Base-by-base conservation (phyloP, 2,329 filamentous ascomycete species). In the Fusarium verrucosum region DNA sequence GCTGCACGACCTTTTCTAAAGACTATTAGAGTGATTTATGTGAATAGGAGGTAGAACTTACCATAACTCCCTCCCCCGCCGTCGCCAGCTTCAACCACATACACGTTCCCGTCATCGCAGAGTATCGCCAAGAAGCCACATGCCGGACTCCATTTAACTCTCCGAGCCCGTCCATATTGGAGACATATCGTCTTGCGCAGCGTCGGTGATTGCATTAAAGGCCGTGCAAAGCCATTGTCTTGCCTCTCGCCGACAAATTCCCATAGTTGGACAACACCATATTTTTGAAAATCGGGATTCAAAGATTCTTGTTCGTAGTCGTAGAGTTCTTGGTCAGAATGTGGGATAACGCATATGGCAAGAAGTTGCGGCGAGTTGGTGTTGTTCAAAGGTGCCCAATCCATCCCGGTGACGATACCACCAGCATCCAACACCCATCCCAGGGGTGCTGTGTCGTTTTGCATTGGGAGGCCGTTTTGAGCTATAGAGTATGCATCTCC, bases 341-440 rank as follows among this genome's bases (percentile, higher is more conserved):
- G 80, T 1, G 85, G 84, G 8, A 82, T 75, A 5, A 84, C 76
- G 2, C 83, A 80, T 26, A 87, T 69, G 3, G 84, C 84, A 10
- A 87, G 78, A 23, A 85, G 70, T 68, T 86, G 84, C 5, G 77
- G 72, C 8, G 73, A 68, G 17, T 75, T 70, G 10, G 73, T 73
- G 4, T 71, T 68, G 3, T 74, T 65, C 10, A 65, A 58, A 3
- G 82, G 80, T 2, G 81, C 82, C 85, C 85, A 88, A 42, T 79
- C 81, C 72, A 87, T 80, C 23, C 80, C 76, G 6, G 83, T 72
- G 6, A 85, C 80, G 14, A 86, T 78, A 45, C 85, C 85, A 11
- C 83, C 84, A 0, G 81, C 77, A 56, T 88, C 82, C 14, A 88
- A 68, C 63, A 86, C 75, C 83, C 83, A 87, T 5, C 83, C 84